Percentiles rank a stretch among this genome's conserved stretches.
phyloP scores from a whole-genome alignment of 345 rosid species.

The Eucalyptus microcorys region DNA sequence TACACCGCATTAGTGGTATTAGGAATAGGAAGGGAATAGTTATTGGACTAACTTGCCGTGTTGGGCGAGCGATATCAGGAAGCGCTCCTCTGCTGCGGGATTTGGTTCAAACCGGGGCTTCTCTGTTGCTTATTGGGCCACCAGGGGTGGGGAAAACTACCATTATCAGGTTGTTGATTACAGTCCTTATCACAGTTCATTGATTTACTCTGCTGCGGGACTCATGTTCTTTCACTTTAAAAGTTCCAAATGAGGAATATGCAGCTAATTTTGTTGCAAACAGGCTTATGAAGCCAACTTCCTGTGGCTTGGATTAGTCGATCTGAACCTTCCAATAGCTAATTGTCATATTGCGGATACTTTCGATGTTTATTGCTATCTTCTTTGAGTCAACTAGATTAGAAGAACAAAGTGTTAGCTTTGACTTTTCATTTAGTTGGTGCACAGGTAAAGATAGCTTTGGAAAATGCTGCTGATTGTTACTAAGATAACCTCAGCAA shows the following conservation, averaged over 20 bases:
- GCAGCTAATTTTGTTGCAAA: background rate
- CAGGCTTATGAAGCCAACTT: background rate
- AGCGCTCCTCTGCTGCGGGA: constrained; percentile 67
- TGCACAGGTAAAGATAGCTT: background rate
- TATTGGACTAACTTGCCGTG: constrained; percentile 89
- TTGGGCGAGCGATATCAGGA: constrained; percentile 79
- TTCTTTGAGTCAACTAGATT: background rate
- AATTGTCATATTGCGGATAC: background rate
- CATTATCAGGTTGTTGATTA: constrained; percentile 54
- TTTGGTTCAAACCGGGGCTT: constrained; percentile 68
- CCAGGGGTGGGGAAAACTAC: constrained; percentile 98
- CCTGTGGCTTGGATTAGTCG: background rate
- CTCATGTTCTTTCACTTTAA: background rate
- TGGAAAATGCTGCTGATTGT: background rate
- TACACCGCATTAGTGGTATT: constrained; percentile 84
- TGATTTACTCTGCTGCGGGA: background rate
- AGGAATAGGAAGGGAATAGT: constrained; percentile 64
- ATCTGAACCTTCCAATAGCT: background rate
- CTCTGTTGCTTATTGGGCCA: constrained; percentile 85
- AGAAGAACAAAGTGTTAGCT: background rate
- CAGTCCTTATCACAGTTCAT: background rate
- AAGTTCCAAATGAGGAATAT: background rate
- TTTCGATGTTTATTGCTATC: background rate
- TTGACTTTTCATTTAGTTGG: background rate
- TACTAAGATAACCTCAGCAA: background rate